These are phyloP conservation scores for Tetracladium setigerum DNA, from an alignment of 495 filamentous ascomycete species.

Conservation along the genomic window DNA sequence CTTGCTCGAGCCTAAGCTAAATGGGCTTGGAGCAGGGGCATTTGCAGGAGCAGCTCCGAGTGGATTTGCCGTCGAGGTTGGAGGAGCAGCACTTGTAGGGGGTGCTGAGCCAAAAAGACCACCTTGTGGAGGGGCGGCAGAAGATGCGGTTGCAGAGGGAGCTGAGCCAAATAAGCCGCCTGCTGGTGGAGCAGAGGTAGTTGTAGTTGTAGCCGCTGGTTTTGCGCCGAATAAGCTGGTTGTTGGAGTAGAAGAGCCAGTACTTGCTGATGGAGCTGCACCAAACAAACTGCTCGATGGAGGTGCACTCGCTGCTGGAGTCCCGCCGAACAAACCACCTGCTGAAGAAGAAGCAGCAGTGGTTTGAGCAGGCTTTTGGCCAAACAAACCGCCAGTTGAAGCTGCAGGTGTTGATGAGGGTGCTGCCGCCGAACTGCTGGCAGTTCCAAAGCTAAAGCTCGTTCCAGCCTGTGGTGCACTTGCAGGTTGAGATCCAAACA, in stretches of 20 bases:
- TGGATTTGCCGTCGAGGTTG: slow-evolving; percentile 18
- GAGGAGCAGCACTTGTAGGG: slow-evolving; percentile 9
- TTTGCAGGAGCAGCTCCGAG: slow-evolving; percentile 12
- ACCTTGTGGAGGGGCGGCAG: slow-evolving; percentile 6
- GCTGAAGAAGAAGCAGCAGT: background rate
- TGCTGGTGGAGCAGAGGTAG: slow-evolving; percentile 22
- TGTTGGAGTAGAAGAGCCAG: slow-evolving; percentile 3
- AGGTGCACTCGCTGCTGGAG: background rate
- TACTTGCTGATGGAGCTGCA: slow-evolving; percentile 5
- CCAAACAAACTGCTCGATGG: slow-evolving; percentile 25
- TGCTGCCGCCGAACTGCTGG: background rate
- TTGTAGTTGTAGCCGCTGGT: slow-evolving; percentile 3
- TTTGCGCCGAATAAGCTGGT: background rate
- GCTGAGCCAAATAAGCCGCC: slow-evolving; percentile 20
- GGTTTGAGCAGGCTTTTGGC: slow-evolving; percentile 1
- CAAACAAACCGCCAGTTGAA: slow-evolving; percentile 1
- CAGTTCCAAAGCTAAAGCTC: slow-evolving; percentile 8
- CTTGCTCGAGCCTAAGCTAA: slow-evolving; percentile 1
- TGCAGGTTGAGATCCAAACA: slow-evolving; percentile 12
- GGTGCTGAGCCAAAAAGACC: slow-evolving; percentile 17
- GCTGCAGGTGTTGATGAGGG: slow-evolving; percentile 3
- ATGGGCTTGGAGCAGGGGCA: slow-evolving; percentile 18
- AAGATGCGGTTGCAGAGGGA: slow-evolving; percentile 1
- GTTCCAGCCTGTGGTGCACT: background rate
- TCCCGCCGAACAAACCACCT: slow-evolving; percentile 2